Evolutionary conservation across 140 eudicot species (phyloP).

Genomic region (Erigeron philadelphicus): DNA sequence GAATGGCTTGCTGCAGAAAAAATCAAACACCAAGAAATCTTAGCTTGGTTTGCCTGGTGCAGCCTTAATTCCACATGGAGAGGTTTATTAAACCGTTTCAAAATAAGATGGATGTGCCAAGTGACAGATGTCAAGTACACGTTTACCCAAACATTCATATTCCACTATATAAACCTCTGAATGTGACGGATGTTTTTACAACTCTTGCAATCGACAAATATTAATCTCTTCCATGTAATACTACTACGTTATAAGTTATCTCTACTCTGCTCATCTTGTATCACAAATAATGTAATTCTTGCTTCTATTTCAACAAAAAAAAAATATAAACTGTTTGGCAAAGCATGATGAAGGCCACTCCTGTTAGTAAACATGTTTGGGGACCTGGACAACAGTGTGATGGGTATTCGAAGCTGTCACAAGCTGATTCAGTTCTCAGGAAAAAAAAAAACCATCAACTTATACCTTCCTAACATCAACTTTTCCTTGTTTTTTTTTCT

Average conservation of each 20-base stretch:
- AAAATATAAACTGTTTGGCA: not conserved
- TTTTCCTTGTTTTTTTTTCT: constrained; percentile 5
- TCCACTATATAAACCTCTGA: constrained; percentile 1
- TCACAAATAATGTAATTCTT: constrained; percentile 7
- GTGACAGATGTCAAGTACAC: not conserved
- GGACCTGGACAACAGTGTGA: not conserved
- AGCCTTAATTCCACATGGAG: not conserved
- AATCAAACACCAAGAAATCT: not conserved
- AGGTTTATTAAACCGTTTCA: not conserved
- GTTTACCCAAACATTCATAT: not conserved
- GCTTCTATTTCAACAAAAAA: not conserved
- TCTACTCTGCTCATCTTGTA: not conserved
- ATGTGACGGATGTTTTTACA: not conserved
- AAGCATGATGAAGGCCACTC: not conserved
- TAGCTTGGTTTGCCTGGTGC: not conserved
- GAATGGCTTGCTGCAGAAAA: constrained; percentile 9
- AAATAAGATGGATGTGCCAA: not conserved
- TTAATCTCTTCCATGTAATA: not conserved
- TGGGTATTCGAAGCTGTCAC: not conserved
- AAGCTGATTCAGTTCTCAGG: not conserved
- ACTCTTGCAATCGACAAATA: not conserved
- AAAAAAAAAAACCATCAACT: not conserved
- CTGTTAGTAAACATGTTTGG: not conserved
- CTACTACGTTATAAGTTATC: not conserved
- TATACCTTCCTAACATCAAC: not conserved